These are phyloP conservation scores for Seiridium unicorne DNA, from an alignment of 2,329 filamentous ascomycete species.

Conservation along the genomic window DNA sequence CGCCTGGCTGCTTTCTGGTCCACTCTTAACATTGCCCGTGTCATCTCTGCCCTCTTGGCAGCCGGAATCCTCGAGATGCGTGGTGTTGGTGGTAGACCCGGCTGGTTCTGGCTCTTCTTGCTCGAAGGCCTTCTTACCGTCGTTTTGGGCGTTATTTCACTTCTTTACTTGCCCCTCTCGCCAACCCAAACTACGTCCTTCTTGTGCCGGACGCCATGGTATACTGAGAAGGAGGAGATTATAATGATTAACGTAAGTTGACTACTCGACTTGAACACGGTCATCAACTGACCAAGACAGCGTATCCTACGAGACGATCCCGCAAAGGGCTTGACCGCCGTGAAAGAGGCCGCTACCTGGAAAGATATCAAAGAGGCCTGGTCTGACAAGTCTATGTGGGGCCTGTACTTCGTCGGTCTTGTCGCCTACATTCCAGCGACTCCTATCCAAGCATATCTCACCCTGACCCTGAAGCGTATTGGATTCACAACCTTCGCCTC, in stretches of 20 bases:
- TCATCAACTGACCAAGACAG: conserved; percentile 14
- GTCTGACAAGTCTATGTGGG: conserved; percentile 47
- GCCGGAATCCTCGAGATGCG: conserved; percentile 48
- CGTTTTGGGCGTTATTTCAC: conserved; percentile 51
- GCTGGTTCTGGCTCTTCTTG: conserved; percentile 55
- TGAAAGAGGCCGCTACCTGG: conserved; percentile 41
- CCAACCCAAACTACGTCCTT: conserved; percentile 63
- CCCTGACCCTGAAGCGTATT: conserved; percentile 53
- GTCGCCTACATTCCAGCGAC: conserved; percentile 47
- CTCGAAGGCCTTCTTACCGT: conserved; percentile 45
- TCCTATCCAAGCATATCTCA: conserved; percentile 49
- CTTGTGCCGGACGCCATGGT: conserved; percentile 65
- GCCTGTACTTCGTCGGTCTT: conserved; percentile 47
- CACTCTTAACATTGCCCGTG: conserved; percentile 40
- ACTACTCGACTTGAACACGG: neutral
- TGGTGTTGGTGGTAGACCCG: conserved; percentile 43
- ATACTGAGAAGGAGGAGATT: conserved; percentile 64
- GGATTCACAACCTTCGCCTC: conserved; percentile 58
- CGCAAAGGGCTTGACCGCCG: conserved; percentile 46
- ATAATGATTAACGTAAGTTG: conserved; percentile 60
- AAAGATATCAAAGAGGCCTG: conserved; percentile 42
- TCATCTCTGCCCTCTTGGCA: conserved; percentile 47
- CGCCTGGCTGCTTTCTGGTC: conserved; percentile 70
- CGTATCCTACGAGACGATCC: conserved; percentile 51
- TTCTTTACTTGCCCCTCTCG: conserved; percentile 60